Percentiles rank a stretch among this genome's conserved stretches.
phyloP scores from a whole-genome alignment of 2,329 filamentous ascomycete genomes.

The Cladophialophora immunda region DNA sequence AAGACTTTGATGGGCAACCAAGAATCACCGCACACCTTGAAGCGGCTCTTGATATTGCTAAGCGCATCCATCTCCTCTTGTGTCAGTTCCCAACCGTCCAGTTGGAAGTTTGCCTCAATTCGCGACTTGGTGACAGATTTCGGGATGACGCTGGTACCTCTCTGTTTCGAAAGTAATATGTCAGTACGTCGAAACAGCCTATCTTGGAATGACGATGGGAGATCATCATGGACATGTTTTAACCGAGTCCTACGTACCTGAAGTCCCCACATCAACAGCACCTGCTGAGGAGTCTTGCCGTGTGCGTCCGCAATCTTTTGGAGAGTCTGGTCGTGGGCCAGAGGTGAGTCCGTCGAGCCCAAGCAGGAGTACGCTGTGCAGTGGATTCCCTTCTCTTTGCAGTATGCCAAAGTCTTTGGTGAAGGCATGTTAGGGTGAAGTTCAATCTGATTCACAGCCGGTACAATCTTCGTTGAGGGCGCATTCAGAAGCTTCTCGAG shows the following conservation, averaged over 20 bases:
- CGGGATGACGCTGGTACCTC: constrained; percentile 81
- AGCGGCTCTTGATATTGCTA: constrained; percentile 73
- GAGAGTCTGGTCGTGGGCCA: constrained; percentile 61
- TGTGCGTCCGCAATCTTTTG: constrained; percentile 40
- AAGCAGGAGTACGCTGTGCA: constrained; percentile 72
- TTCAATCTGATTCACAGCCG: constrained; percentile 79
- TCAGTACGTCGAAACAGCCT: constrained; percentile 6
- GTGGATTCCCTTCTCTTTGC: constrained; percentile 77
- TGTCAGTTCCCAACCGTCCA: constrained; percentile 77
- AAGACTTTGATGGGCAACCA: constrained; percentile 75
- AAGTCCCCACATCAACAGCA: constrained; percentile 81
- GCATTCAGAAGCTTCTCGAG: constrained; percentile 78
- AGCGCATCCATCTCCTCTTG: constrained; percentile 76
- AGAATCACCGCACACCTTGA: constrained; percentile 80
- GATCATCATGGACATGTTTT: not conserved
- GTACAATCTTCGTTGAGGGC: constrained; percentile 67
- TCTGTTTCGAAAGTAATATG: constrained; percentile 4
- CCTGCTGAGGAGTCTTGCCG: constrained; percentile 65
- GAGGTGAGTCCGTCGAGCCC: constrained; percentile 73
- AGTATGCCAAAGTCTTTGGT: constrained; percentile 79
- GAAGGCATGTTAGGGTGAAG: constrained; percentile 82
- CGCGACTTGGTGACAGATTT: constrained; percentile 79
- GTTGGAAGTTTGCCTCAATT: constrained; percentile 78
- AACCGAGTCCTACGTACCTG: constrained; percentile 7
- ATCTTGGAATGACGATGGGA: not conserved